phyloP scores from a whole-genome alignment of 2,329 filamentous ascomycete species.

The Blastomyces emzantsi region DNA sequence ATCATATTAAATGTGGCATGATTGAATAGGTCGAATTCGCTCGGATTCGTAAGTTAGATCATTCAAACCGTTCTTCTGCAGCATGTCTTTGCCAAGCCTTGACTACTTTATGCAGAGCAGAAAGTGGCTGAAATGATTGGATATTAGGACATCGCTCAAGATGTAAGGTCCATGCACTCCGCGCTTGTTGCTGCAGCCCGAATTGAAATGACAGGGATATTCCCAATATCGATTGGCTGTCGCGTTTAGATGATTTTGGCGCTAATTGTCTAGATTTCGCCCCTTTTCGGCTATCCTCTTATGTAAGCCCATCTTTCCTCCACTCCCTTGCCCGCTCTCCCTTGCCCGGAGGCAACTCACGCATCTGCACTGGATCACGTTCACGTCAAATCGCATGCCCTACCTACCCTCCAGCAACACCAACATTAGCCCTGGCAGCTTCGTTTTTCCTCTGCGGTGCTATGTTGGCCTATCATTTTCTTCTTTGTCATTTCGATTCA shows the following conservation, averaged over 20 bases:
- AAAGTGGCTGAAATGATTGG: slow-evolving; percentile 36
- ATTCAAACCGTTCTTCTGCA: not conserved
- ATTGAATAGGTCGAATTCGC: slow-evolving; percentile 40
- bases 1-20: slow-evolving; percentile 3
- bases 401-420: not conserved
- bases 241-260: slow-evolving; percentile 29
- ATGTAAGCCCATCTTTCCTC: slow-evolving; percentile 24
- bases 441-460: not conserved
- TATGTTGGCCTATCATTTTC: slow-evolving; percentile 4
- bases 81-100: not conserved
- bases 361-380: slow-evolving; percentile 32
- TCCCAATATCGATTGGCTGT: slow-evolving; percentile 32
- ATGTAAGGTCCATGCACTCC: slow-evolving; percentile 11
- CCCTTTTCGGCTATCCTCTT: slow-evolving; percentile 33
- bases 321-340: not conserved
- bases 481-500: not conserved
- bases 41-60: slow-evolving; percentile 47
- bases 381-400: slow-evolving; percentile 13
- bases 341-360: slow-evolving; percentile 11
- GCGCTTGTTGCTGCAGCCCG: slow-evolving; percentile 21
- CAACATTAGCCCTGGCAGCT: slow-evolving; percentile 2
- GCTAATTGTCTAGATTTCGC: slow-evolving; percentile 33
- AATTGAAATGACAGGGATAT: slow-evolving; percentile 21
- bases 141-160: slow-evolving; percentile 14
- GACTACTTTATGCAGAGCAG: slow-evolving; percentile 9